Conservation (phyloP, 345 rosid genomes). For the Sisymbrium irio region DNA sequence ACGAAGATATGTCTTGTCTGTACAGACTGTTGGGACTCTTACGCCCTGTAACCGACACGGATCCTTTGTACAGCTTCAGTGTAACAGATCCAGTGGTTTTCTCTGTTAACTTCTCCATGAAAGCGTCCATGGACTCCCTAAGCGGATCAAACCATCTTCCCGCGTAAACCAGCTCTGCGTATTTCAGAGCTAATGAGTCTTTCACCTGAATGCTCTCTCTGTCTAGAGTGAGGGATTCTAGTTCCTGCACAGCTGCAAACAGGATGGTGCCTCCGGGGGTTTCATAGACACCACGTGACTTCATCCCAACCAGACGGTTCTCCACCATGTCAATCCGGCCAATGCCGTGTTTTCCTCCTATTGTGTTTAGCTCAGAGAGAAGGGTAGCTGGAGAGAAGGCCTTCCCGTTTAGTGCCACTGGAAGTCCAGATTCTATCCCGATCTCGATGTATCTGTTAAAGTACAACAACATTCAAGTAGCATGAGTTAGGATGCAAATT, state of each 20-base stretch:
- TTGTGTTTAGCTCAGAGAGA: conserved; percentile 62
- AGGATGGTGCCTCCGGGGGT: conserved; percentile 97
- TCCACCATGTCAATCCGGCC: conserved; percentile 95
- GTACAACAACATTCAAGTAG: conserved; percentile 1
- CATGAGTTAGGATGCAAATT: background rate
- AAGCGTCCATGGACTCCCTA: conserved; percentile 77
- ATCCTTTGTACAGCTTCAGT: conserved; percentile 81
- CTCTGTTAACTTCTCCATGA: conserved; percentile 78
- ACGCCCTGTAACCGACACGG: conserved; percentile 59
- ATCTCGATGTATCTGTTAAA: conserved; percentile 60
- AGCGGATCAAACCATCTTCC: conserved; percentile 96
- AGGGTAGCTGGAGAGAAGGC: conserved; percentile 73
- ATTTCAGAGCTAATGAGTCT: conserved; percentile 73
- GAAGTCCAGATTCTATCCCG: conserved; percentile 69
- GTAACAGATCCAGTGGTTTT: conserved; percentile 72
- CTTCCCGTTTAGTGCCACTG: conserved; percentile 69
- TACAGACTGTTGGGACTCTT: conserved; percentile 73
- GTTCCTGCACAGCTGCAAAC: conserved; percentile 68
- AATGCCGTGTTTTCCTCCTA: conserved; percentile 80
- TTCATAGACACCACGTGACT: conserved; percentile 95
- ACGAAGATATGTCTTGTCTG: conserved; percentile 84
- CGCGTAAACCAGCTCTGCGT: conserved; percentile 89
- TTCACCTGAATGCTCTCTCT: conserved; percentile 79
- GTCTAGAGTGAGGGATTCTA: conserved; percentile 84
- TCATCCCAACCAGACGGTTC: conserved; percentile 93